Evolutionary conservation across 1,139 yeast genomes (phyloP).

Genomic region (Geotrichum aggregatum): DNA sequence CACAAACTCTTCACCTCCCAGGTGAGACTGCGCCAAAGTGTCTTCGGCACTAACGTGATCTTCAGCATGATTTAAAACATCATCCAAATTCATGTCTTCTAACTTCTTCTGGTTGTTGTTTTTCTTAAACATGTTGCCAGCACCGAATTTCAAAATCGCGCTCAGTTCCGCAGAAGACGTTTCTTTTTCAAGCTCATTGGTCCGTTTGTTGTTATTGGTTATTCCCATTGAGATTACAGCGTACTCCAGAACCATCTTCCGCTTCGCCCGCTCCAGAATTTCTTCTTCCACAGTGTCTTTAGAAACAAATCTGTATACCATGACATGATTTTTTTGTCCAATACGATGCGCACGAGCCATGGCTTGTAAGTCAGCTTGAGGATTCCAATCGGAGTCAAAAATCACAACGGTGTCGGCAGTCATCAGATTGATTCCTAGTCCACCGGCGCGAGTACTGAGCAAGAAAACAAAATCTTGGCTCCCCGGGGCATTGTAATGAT

Average conservation of each 20-base stretch:
- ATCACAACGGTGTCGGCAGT: conserved; percentile 98
- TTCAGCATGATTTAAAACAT: conserved; percentile 93
- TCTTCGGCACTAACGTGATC: conserved; percentile 97
- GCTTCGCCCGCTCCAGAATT: conserved; percentile 90
- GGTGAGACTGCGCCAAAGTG: conserved; percentile 78
- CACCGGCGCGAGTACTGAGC: conserved; percentile 96
- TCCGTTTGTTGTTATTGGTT: conserved; percentile 58
- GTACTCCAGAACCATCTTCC: conserved; percentile 96
- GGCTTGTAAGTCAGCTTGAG: conserved; percentile 97
- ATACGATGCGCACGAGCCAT: conserved; percentile 99
- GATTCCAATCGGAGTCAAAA: conserved; percentile 98
- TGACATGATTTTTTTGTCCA: conserved; percentile 96
- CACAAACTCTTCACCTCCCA: conserved; percentile 97
- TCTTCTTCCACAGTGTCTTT: conserved; percentile 98
- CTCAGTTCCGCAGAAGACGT: conserved; percentile 70
- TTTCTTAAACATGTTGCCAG: conserved; percentile 95
- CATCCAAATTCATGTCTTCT: conserved; percentile 93
- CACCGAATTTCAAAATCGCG: conserved; percentile 95
- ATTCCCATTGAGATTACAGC: conserved; percentile 96
- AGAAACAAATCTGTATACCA: conserved; percentile 93
- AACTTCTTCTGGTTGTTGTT: conserved; percentile 80
- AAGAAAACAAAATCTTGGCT: conserved; percentile 89
- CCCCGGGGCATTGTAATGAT: conserved; percentile 92
- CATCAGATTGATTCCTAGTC: conserved; percentile 95
- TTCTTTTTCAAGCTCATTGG: conserved; percentile 63